A percentile compares a stretch with the other conserved stretches of the same genome.
Conservation (phyloP, 1,284 basidiomycete genomes). For the Spongispora temasekensis region DNA sequence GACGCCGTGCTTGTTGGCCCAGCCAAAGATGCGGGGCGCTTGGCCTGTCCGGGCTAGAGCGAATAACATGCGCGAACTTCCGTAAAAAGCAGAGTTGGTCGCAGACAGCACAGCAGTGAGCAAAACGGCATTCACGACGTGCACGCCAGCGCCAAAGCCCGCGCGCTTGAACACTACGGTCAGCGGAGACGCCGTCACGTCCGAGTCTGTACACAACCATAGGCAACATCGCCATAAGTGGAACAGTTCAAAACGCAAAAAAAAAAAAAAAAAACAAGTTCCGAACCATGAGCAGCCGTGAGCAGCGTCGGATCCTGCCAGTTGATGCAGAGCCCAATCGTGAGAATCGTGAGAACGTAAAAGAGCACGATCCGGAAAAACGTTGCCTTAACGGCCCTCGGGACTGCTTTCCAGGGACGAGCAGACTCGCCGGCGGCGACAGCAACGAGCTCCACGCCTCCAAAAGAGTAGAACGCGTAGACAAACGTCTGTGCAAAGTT, state of each 20-base stretch:
- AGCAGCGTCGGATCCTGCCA: conserved; percentile 50
- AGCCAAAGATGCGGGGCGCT: conserved; percentile 48
- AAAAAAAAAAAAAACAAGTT: no score
- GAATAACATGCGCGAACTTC: conserved; percentile 61
- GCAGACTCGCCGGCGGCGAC: conserved; percentile 62
- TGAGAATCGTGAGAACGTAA: conserved; percentile 57
- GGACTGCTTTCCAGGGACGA: conserved; percentile 61
- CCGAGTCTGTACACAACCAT: conserved; percentile 44
- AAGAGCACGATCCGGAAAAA: conserved; percentile 69
- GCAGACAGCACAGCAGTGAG: conserved; percentile 67
- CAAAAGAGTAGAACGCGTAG: conserved; percentile 69
- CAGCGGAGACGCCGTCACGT: conserved; percentile 53
- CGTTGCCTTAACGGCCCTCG: conserved; percentile 67
- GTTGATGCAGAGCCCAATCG: conserved; percentile 59
- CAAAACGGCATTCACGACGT: conserved; percentile 59
- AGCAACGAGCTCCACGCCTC: conserved; percentile 75
- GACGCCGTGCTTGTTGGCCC: conserved; percentile 63
- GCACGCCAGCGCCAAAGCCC: conserved; percentile 57
- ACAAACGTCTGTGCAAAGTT: conserved; percentile 56
- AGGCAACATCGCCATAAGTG: no score
- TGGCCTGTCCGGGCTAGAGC: conserved; percentile 52
- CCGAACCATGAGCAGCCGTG: conserved; percentile 44
- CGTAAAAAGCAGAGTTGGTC: conserved; percentile 63
- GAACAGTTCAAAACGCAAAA: no score
- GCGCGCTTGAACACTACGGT: conserved; percentile 61